Evolutionary conservation across 169 alveolate species (phyloP), one percentile per base, ranked within the genome.

Genomic region (Cryptosporidium xiaoi): DNA sequence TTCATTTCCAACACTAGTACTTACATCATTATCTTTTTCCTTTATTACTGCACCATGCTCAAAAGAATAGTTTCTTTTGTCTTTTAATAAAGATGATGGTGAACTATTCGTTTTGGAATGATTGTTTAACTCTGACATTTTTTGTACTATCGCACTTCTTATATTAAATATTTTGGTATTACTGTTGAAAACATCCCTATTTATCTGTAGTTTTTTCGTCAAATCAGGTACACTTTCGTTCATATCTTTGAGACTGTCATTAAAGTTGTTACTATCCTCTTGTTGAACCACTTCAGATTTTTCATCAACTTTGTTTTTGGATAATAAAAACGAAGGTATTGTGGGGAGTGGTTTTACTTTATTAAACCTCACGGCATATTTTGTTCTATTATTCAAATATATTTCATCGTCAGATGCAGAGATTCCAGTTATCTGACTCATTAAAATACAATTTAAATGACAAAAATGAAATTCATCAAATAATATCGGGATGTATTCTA

Each of bases 391-490:
- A 56, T 56, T 50, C 33, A 67, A 51, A 36, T 62, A 60, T 33
- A 31, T 40, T 8, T 27, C 44, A 0, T 56, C 77, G 1, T 8
- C 16, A 12, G 77, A 77, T 20, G 71, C 71, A 77, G 56, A 77
- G 12, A 77, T 27, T 56, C 87, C 29, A 46, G 87, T 77, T 46
- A 77, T 29, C 31, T 77, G 87, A 8, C 65, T 77, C 51, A 77
- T 18, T 34, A 77, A 31, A n/a, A 77, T 24, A 62, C 77, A 77
- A 20, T 62, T 62, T 60, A 66, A 36, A 31, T 77, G 44, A 60
- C 87, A 77, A 77, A 77, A 77, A 40, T 77, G 87, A 16, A 60
- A 77, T 27, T 77, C 87, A 40, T 77, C 87, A 77, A 77, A 77
- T 60, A 60, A 34, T 60, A 77, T 60, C 7, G 87, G 87, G 2